Evolutionary conservation across 495 filamentous ascomycete genomes (phyloP), one percentile per base, ranked within the genome.

Genomic region (Lindgomyces ingoldianus): DNA sequence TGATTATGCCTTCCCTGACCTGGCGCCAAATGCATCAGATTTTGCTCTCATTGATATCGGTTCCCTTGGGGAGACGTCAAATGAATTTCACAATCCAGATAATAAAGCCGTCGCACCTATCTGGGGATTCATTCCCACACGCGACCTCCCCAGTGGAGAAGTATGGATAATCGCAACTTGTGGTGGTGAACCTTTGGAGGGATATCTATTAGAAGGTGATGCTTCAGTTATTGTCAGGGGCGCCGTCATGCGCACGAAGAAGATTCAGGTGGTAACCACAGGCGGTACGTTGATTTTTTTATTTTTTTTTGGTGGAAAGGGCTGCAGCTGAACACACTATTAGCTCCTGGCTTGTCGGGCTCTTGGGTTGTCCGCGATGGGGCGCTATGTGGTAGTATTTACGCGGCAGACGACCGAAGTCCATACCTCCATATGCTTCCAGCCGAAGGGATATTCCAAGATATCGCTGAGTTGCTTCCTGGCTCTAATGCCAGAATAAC

Each of bases 401-500:
- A 48, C 19, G 45, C 45, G 10, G 19, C 19, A 12, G 10, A 48
- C 45, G 19, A 21, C 12, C 45, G 21, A 48, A 21, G 19, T 22
- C 45, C 45, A 48, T 48, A 48, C 19, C 45, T 48, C 45, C 45
- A 48, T 22, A 48, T 48, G 45, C 8, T 48, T 16, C 45, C 45
- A 19, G 19, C 19, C 19, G 45, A 48, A 21, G 19, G 8, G 10
- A 21, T 48, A 9, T 53, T 53, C 36, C 36, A 41, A n/a, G 36
- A 41, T n/a, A 41, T 41, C n/a, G n/a, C n/a, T n/a, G n/a, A n/a
- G n/a, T n/a, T n/a, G n/a, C n/a, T n/a, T n/a, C n/a, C n/a, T n/a
- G n/a, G n/a, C n/a, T n/a, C n/a, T n/a, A n/a, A n/a, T n/a, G n/a
- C n/a, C n/a, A n/a, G n/a, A n/a, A n/a, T n/a, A n/a, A n/a, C n/a